These are phyloP conservation scores for Suillus brevipes DNA, from an alignment of 768 basidiomycete genomes.

Conservation along the genomic window DNA sequence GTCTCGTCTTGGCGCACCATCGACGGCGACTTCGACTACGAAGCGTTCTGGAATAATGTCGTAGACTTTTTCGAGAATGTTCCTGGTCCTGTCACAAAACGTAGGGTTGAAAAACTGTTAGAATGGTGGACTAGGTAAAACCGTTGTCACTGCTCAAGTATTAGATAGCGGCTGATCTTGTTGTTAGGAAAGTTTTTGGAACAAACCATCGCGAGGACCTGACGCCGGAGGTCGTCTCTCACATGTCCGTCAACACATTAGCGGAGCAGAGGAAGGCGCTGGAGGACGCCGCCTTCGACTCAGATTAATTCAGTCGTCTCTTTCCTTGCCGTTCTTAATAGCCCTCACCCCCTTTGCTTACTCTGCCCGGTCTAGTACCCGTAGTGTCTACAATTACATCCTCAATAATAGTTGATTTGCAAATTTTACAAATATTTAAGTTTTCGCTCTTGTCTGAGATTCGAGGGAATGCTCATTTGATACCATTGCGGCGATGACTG, in stretches of 20 bases:
- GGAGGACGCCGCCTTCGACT: background rate
- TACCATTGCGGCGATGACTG: no score
- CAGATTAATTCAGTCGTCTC: background rate
- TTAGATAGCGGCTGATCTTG: background rate
- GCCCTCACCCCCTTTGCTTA: no score
- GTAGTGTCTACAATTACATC: background rate
- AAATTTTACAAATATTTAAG: no score
- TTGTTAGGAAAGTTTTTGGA: background rate
- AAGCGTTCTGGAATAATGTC: constrained; percentile 17
- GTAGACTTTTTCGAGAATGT: constrained; percentile 17
- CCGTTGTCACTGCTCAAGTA: background rate
- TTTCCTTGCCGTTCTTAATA: no score
- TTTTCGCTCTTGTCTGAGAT: no score
- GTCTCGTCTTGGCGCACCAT: constrained; percentile 6
- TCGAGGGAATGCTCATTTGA: background rate
- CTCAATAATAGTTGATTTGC: background rate
- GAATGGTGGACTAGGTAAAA: constrained; percentile 15
- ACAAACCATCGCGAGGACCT: background rate
- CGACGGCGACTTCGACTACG: constrained; percentile 13
- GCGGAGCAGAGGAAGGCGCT: background rate
- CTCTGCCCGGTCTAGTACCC: no score
- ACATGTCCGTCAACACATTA: background rate
- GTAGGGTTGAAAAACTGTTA: constrained; percentile 3
- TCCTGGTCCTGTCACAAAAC: background rate
- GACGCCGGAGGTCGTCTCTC: background rate